Percentiles rank a stretch among this genome's conserved stretches.
Conservation (phyloP, 2,329 filamentous ascomycete species). For the Exophiala dermatitidis region DNA sequence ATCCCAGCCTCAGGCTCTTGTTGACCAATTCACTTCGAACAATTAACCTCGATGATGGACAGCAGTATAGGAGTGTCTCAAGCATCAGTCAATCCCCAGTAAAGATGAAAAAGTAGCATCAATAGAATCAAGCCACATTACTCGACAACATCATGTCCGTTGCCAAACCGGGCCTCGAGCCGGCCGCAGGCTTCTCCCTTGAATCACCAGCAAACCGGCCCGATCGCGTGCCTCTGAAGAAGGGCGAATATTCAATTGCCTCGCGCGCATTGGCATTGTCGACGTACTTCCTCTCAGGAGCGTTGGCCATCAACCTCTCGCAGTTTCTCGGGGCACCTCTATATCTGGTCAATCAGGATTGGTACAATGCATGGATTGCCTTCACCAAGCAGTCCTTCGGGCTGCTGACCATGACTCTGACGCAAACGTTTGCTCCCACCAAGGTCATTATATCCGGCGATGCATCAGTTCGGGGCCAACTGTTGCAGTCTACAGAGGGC, state of each 20-base stretch:
- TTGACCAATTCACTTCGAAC: not conserved
- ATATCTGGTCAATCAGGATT: constrained; percentile 66
- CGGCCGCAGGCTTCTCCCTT: constrained; percentile 24
- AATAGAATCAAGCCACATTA: not conserved
- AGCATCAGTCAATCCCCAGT: not conserved
- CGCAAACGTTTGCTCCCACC: constrained; percentile 81
- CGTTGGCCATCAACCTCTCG: constrained; percentile 51
- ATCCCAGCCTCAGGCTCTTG: not conserved
- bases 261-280: constrained; percentile 28
- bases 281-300: constrained; percentile 29
- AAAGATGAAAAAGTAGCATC: not conserved
- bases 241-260: constrained; percentile 24
- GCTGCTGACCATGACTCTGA: constrained; percentile 69
- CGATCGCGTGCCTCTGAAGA: constrained; percentile 21
- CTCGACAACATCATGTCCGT: constrained; percentile 12
- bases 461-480: constrained; percentile 67
- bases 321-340: constrained; percentile 70
- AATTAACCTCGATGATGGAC: not conserved
- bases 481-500: constrained; percentile 62
- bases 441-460: constrained; percentile 77
- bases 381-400: constrained; percentile 80
- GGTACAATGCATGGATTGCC: constrained; percentile 81
- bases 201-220: constrained; percentile 20
- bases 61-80: not conserved
- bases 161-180: constrained; percentile 15